Evolutionary conservation across 2,329 filamentous ascomycete genomes (phyloP), one percentile per base, ranked within the genome.

Genomic region (Fusarium transvaalense): DNA sequence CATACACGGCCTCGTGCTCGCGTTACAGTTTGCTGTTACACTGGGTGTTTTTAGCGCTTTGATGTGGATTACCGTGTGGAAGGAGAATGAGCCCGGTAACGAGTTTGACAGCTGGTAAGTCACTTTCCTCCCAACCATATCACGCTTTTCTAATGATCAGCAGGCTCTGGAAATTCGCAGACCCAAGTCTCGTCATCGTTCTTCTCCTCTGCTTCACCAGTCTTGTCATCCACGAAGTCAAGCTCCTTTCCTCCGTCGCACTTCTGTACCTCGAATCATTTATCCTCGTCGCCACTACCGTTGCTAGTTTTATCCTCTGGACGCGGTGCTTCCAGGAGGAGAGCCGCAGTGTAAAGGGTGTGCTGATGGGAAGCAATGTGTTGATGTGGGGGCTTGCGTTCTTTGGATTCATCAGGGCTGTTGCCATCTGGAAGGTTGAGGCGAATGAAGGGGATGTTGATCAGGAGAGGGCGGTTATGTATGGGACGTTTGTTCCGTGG

Each of bases 331-430:
- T 77, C 3, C 71, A 67, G 2, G 71, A 72, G n/a, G 51, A 68
- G 21, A 68, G 62, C n/a, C 56, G 65, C 10, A 32, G 61, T 9
- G 61, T 75, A 19, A 75, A 76, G 52, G 72, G 71, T 6, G 69
- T 72, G 6, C 32, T 76, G 35, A 69, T 76, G 52, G 74, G 76
- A 3, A 72, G 75, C 23, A 67, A 71, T n/a, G 52, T 71, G 9
- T 41, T 76, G 38, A 68, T 78, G 50, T 75, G 74, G 69, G 76
- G 72, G 2, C 61, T 73, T 42, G 72, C 69, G 1, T 32, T 74
- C 21, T 64, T 77, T 32, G 76, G 71, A 15, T 79, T 79, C 32
- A 37, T 71, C 42, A 68, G 77, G 21, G 74, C 74, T 0, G 75
- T 64, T 35, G 65, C 75, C 8, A 46, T 78, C 3, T 78, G 76